These are phyloP conservation scores for Urostyla sp. DNA, from an alignment of 73 alveolate species.

Conservation along the genomic window DNA sequence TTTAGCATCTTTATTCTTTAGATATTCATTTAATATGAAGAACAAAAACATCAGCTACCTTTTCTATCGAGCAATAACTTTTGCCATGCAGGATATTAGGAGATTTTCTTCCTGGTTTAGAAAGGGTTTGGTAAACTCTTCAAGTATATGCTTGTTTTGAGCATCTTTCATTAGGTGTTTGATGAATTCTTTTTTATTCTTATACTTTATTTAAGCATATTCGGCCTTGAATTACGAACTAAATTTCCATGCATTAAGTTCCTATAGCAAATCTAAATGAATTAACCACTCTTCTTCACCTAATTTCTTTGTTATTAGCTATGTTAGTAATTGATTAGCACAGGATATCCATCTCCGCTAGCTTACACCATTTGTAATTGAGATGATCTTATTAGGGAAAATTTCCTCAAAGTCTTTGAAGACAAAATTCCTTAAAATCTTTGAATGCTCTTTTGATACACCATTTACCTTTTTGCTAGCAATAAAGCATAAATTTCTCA, in stretches of 20 bases:
- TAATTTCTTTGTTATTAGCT: constrained; percentile 79
- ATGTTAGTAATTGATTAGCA: constrained; percentile 91
- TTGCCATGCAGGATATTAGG: constrained; percentile 37
- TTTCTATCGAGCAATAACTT: constrained; percentile 7
- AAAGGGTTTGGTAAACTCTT: neutral
- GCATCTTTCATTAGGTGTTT: neutral
- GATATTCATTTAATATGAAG: constrained; percentile 28
- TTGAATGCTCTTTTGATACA: constrained; percentile 67
- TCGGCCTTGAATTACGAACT: constrained; percentile 7
- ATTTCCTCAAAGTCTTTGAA: constrained; percentile 66
- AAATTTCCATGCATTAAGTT: constrained; percentile 53
- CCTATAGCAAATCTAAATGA: constrained; percentile 66
- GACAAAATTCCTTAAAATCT: constrained; percentile 48
- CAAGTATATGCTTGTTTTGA: neutral
- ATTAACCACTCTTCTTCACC: constrained; percentile 83
- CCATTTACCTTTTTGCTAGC: constrained; percentile 75
- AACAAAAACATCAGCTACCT: constrained; percentile 61
- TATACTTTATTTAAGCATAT: neutral
- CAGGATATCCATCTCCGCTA: constrained; percentile 80
- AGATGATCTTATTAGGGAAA: constrained; percentile 64
- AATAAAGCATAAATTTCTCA: constrained; percentile 70
- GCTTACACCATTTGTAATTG: constrained; percentile 76
- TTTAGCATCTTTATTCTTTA: constrained; percentile 51
- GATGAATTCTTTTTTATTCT: constrained; percentile 18
- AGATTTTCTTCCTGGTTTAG: constrained; percentile 19